phyloP scores from a whole-genome alignment of 192 early-diverging fungal species.

The Gryganskiella cystojenkinii region DNA sequence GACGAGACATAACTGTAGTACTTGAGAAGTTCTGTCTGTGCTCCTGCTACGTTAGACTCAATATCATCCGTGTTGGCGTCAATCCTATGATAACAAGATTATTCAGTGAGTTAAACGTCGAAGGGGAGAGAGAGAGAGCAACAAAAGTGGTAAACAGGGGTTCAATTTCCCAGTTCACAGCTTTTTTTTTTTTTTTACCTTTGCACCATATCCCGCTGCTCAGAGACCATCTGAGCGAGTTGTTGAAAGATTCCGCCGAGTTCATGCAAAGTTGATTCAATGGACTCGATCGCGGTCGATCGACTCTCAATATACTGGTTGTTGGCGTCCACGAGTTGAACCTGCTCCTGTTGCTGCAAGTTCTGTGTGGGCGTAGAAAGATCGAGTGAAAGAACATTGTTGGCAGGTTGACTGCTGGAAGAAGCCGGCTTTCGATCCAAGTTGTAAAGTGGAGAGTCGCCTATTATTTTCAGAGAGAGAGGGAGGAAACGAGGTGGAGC shows the following conservation, averaged over 20 bases:
- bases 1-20: slow-evolving; percentile 93
- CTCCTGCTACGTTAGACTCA: slow-evolving; percentile 90
- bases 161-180: too few relatives aligned
- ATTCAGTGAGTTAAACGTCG: too few relatives aligned
- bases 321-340: slow-evolving; percentile 69
- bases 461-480: too few relatives aligned
- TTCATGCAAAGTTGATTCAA: slow-evolving; percentile 97
- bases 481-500: too few relatives aligned
- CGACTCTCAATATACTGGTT: slow-evolving; percentile 90
- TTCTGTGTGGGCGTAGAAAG: slow-evolving; percentile 63
- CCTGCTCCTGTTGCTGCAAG: slow-evolving; percentile 74
- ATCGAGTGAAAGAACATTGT: slow-evolving; percentile 54
- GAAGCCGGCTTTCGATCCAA: slow-evolving; percentile 54
- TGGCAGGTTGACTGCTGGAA: slow-evolving; percentile 22
- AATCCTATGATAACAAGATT: slow-evolving; percentile 63
- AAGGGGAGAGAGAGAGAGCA: too few relatives aligned
- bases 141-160: too few relatives aligned
- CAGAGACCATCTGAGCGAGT: slow-evolving; percentile 87
- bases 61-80: slow-evolving; percentile 95
- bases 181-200: too few relatives aligned
- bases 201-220: slow-evolving; percentile 91
- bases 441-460: slow-evolving; percentile 72
- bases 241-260: slow-evolving; percentile 93
- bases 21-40: slow-evolving; percentile 89
- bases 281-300: slow-evolving; percentile 91